Evolutionary conservation across 176 grass and related monocot species (phyloP).

Genomic region (Dendrocalamus sinicus): DNA sequence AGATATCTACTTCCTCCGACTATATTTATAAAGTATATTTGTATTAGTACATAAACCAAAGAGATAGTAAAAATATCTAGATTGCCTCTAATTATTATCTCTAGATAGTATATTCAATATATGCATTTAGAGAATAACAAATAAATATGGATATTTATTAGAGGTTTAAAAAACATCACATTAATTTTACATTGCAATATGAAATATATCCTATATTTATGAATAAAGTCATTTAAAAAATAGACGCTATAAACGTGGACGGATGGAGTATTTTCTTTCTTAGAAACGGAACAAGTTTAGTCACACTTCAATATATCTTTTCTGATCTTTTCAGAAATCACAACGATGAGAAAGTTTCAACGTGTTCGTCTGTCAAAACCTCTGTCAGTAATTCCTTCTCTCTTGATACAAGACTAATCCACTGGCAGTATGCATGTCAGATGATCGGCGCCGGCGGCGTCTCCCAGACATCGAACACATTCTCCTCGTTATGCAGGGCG

Average conservation of each 20-base stretch:
- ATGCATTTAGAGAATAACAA: too few relatives aligned
- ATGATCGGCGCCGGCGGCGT: conserved; percentile 71
- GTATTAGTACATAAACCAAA: too few relatives aligned
- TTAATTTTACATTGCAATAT: too few relatives aligned
- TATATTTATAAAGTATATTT: too few relatives aligned
- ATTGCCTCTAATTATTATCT: too few relatives aligned
- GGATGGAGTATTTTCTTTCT: not conserved
- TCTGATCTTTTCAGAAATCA: not conserved
- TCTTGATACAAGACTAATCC: not conserved
- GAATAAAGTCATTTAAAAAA: too few relatives aligned
- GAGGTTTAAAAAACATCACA: too few relatives aligned
- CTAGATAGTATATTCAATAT: too few relatives aligned
- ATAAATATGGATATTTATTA: too few relatives aligned
- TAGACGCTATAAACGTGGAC: too few relatives aligned
- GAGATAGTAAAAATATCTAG: too few relatives aligned
- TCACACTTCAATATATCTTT: not conserved
- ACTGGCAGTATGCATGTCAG: conserved; percentile 23
- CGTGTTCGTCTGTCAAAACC: not conserved
- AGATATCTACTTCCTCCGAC: not conserved
- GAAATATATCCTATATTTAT: too few relatives aligned
- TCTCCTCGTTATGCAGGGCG: conserved; percentile 74
- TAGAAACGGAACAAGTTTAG: conserved; percentile 3
- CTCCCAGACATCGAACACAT: conserved; percentile 92
- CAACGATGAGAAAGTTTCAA: not conserved
- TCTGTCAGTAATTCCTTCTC: not conserved